Conservation (phyloP, 2,329 filamentous ascomycete species). For the Bipolaris gigantea region DNA sequence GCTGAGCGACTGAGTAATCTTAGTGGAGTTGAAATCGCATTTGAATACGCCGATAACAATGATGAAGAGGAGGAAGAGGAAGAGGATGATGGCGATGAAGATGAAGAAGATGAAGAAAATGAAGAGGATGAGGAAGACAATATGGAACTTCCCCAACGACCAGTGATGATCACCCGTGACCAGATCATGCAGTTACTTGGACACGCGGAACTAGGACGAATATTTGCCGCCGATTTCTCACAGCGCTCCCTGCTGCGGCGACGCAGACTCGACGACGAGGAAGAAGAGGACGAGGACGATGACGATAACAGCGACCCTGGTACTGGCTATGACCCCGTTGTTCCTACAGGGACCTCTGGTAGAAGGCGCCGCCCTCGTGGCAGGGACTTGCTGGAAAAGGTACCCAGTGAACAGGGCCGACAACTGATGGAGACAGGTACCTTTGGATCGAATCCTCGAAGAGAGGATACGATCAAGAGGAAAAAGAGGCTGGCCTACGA, state of each 20-base stretch:
- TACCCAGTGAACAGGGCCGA: conserved; percentile 76
- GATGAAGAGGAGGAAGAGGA: conserved; percentile 37
- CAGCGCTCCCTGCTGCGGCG: conserved; percentile 21
- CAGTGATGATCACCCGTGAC: conserved; percentile 49
- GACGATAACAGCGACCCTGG: conserved; percentile 45
- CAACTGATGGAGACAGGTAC: conserved; percentile 79
- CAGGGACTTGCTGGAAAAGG: conserved; percentile 68
- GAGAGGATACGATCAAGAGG: conserved; percentile 57
- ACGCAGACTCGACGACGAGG: conserved; percentile 31
- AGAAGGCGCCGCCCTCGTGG: conserved; percentile 51
- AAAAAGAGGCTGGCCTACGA: conserved; percentile 65
- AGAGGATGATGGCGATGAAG: conserved; percentile 30
- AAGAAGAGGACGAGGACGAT: conserved; percentile 47
- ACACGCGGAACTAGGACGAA: conserved; percentile 55
- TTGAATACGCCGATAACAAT: conserved; percentile 45
- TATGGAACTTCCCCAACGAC: conserved; percentile 23
- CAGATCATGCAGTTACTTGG: conserved; percentile 60
- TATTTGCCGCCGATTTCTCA: conserved; percentile 48
- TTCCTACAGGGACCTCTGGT: conserved; percentile 39
- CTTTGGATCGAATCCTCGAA: conserved; percentile 70
- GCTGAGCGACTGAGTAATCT: conserved; percentile 48
- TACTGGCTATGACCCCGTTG: conserved; percentile 38
- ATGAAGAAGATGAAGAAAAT: conserved; percentile 35
- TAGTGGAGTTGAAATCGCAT: conserved; percentile 47
- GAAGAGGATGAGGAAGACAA: conserved; percentile 25